These are phyloP conservation scores for Linnemannia schmuckeri DNA, from an alignment of 192 early-diverging fungal species.

Conservation along the genomic window DNA sequence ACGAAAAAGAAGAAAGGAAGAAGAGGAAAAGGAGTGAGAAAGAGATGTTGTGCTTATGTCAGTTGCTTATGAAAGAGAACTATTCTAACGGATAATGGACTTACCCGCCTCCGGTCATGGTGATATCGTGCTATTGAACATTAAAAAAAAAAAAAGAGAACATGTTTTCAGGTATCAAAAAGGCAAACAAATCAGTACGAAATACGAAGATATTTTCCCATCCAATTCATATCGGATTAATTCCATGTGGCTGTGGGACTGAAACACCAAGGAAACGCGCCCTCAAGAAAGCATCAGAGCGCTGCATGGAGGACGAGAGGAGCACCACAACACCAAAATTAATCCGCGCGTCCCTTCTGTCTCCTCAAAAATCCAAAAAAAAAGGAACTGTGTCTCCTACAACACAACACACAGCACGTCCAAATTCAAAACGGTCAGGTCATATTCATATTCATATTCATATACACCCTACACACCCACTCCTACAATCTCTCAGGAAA, in stretches of 20 bases:
- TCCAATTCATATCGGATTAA: not conserved
- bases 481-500: not conserved
- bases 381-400: too few species aligned
- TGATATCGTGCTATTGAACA: constrained; percentile 31
- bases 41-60: not conserved
- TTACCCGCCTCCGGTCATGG: constrained; percentile 45
- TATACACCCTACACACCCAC: too few species aligned
- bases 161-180: not conserved
- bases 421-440: too few species aligned
- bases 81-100: not conserved
- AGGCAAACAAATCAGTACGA: not conserved
- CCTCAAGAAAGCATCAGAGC: too few species aligned
- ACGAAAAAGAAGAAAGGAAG: not conserved
- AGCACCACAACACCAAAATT: too few species aligned
- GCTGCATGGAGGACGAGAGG: too few species aligned
- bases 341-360: too few species aligned
- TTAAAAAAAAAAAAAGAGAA: too few species aligned
- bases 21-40: not conserved
- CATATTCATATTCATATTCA: too few species aligned
- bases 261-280: not conserved
- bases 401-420: too few species aligned
- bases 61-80: not conserved
- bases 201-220: too few species aligned
- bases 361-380: not conserved
- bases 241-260: not conserved